phyloP scores from a whole-genome alignment of 768 basidiomycete genomes.

The Agaricus subrufescens region DNA sequence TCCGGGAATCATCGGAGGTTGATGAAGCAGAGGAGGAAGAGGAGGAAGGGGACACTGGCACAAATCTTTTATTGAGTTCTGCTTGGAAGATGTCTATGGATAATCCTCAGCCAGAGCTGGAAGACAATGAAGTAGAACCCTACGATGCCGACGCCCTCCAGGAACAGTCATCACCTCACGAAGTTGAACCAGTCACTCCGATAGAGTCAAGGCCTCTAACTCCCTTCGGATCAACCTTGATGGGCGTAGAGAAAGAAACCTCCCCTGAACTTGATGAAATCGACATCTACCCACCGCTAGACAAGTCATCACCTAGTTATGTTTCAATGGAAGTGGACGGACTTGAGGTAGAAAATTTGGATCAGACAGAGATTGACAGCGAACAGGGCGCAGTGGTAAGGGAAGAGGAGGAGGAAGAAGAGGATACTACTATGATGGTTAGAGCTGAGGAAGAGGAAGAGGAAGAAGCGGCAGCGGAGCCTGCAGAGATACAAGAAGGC shows the following conservation, averaged over 20 bases:
- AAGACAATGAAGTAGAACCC: background rate
- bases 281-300: too few species aligned
- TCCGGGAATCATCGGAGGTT: background rate
- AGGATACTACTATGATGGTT: background rate
- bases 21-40: conserved; percentile 17
- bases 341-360: conserved; percentile 15
- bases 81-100: background rate
- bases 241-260: background rate
- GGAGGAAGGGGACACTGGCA: conserved; percentile 10
- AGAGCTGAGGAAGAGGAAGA: conserved; percentile 22
- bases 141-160: background rate
- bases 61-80: background rate
- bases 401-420: conserved; percentile 13
- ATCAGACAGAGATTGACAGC: conserved; percentile 30
- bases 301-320: background rate
- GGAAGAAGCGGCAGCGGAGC: conserved; percentile 25
- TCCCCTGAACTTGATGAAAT: background rate
- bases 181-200: background rate
- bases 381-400: conserved; percentile 5
- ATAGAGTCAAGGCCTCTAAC: background rate
- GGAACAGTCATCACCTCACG: background rate
- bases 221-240: background rate
- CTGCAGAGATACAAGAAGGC: conserved; percentile 27
- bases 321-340: background rate
- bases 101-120: background rate